Evolutionary conservation across 768 basidiomycete species (phyloP).

Genomic region (Lactifluus echinatus): DNA sequence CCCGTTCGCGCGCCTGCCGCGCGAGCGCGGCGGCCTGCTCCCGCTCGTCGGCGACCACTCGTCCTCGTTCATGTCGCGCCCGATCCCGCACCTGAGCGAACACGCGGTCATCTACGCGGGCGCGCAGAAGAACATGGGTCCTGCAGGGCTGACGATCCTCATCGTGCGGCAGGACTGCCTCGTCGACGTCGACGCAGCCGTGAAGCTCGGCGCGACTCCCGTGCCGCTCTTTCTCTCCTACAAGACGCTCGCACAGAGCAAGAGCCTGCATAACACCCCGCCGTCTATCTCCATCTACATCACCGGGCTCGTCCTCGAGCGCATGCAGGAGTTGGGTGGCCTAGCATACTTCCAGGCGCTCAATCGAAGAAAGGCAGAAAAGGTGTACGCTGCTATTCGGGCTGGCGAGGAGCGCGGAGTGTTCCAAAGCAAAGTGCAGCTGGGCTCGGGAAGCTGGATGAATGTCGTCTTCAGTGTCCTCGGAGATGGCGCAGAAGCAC

Average conservation of each 20-base stretch:
- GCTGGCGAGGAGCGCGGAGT: constrained; percentile 65
- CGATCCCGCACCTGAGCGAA: constrained; percentile 78
- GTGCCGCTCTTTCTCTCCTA: constrained; percentile 78
- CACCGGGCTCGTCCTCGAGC: constrained; percentile 71
- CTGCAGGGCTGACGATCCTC: constrained; percentile 84
- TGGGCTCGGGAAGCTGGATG: constrained; percentile 86
- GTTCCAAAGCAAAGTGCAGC: constrained; percentile 61
- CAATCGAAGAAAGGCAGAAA: constrained; percentile 66
- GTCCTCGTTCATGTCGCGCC: constrained; percentile 92
- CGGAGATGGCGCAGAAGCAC: constrained; percentile 61
- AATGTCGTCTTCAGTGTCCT: constrained; percentile 81
- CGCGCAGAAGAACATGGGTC: constrained; percentile 96
- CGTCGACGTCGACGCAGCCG: constrained; percentile 79
- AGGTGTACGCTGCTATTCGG: constrained; percentile 65
- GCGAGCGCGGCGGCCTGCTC: constrained; percentile 45
- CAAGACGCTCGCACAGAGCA: constrained; percentile 68
- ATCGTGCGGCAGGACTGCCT: constrained; percentile 94
- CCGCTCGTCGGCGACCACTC: constrained; percentile 95
- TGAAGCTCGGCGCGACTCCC: constrained; percentile 58
- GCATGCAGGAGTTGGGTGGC: constrained; percentile 58
- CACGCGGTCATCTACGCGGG: constrained; percentile 96
- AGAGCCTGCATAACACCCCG: constrained; percentile 88
- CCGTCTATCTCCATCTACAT: constrained; percentile 89
- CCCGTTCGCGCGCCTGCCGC: constrained; percentile 57
- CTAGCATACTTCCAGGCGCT: constrained; percentile 52